Evolutionary conservation across 306 rosid genomes (phyloP).

Genomic region (Castanopsis chinensis): DNA sequence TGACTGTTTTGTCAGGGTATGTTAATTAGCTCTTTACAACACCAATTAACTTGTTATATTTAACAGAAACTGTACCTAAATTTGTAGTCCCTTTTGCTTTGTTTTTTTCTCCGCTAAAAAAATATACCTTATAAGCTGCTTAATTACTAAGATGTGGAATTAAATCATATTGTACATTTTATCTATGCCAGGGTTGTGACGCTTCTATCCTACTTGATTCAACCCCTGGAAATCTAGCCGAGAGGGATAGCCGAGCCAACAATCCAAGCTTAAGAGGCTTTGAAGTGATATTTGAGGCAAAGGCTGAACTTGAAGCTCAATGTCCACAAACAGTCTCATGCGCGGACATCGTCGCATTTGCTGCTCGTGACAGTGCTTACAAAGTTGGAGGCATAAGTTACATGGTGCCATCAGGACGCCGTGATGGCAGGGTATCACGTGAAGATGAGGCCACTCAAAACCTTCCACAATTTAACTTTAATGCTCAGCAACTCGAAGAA

Average conservation of each 20-base stretch:
- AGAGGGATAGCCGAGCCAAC: constrained; percentile 19
- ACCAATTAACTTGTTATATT: too few species aligned
- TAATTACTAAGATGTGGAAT: neutral
- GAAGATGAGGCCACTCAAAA: neutral
- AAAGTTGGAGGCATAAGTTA: too few species aligned
- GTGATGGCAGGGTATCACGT: neutral
- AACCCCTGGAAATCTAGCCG: constrained; percentile 21
- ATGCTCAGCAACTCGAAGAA: neutral
- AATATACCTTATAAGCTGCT: too few species aligned
- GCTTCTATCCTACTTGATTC: constrained; percentile 29
- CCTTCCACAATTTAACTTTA: neutral
- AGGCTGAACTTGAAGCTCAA: too few species aligned
- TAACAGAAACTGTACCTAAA: neutral
- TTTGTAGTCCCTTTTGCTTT: neutral
- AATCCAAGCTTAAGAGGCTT: too few species aligned
- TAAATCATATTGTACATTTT: neutral
- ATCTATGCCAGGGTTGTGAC: constrained; percentile 33
- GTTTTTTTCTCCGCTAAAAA: too few species aligned
- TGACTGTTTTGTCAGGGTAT: constrained; percentile 48
- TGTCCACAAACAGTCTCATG: too few species aligned
- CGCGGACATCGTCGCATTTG: too few species aligned
- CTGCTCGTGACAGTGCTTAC: too few species aligned
- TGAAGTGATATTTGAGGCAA: too few species aligned
- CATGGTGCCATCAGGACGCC: neutral
- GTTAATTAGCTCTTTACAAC: neutral